Evolutionary conservation across 1,139 yeast species (phyloP), one percentile per base, ranked within the genome.

Genomic region (Zygosaccharomyces sapae): DNA sequence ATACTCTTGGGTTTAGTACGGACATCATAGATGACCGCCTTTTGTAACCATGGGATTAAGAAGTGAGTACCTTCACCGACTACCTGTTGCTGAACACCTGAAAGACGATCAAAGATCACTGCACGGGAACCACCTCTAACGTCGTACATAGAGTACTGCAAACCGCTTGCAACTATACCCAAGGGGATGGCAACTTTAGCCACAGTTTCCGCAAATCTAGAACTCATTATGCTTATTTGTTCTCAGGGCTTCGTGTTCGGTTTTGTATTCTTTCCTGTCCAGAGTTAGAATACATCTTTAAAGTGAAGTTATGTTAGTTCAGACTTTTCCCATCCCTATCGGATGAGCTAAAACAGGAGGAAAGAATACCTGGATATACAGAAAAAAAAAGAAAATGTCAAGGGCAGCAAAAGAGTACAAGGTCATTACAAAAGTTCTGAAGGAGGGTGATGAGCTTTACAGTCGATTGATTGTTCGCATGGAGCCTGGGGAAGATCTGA

Each of bases 51-150:
- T 41, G 99, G 99, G 46, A 92, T 70, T 54, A 90, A 74, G 68
- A 92, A 92, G 69, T 92, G 97, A 31, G 97, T 87, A 49, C 99
- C 99, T 71, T 92, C 99, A 27, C 97, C 97, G 55, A 89, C 75
- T 24, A 92, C 97, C 10, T 73, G 73, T 59, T 81, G 83, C 68
- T 87, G 85, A 47, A 92, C 96, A 73, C 99, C 99, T 46, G 77
- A 72, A 52, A 92, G 70, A 61, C 99, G 78, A 72, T 92, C 98
- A 63, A 94, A 92, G 55, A 92, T 86, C 48, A 92, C 96, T 19
- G 97, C 98, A 63, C 98, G 77, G 54, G 87, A 80, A 47, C 98
- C 98, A 48, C 98, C 98, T 62, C 85, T 83, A 38, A 92, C 98
- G 65, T 92, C 98, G 67, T 89, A 92, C 67, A 87, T 71, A 9